Conservation (phyloP, 2,329 filamentous ascomycete genomes). For the Trichoderma asperellum region DNA sequence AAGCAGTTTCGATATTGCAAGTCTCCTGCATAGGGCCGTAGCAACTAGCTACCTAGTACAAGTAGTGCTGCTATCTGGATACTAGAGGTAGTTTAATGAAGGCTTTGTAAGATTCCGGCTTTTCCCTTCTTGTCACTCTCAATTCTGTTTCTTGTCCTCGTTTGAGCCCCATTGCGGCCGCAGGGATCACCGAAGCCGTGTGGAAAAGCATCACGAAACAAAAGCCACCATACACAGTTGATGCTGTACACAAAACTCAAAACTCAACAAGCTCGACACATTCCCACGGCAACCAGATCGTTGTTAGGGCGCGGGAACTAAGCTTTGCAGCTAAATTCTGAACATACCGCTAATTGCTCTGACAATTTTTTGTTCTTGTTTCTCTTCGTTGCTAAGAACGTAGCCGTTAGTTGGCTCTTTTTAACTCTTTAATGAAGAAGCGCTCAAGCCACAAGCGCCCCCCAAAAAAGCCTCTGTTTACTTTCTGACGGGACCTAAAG, state of each 20-base stretch:
- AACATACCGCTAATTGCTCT: not conserved
- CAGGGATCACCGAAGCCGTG: not conserved
- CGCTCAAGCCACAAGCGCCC: slow-evolving; percentile 8
- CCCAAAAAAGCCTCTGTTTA: not conserved
- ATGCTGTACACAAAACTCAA: not conserved
- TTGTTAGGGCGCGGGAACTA: not conserved
- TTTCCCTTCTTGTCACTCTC: not conserved
- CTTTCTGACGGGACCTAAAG: slow-evolving; percentile 25
- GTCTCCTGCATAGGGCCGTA: not conserved
- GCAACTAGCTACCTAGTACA: not conserved
- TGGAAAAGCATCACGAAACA: not conserved
- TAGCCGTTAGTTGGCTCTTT: not conserved
- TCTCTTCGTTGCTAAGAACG: not conserved
- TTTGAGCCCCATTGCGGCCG: not conserved
- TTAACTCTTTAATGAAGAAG: not conserved
- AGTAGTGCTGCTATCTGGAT: not conserved
- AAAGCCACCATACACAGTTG: too few relatives aligned
- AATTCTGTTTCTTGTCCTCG: not conserved
- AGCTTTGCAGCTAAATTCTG: not conserved
- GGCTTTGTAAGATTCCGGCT: not conserved
- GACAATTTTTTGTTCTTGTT: not conserved
- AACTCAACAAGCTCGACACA: not conserved
- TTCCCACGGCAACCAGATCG: not conserved
- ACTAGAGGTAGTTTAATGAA: not conserved
- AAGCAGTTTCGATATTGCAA: not conserved